phyloP scores from a whole-genome alignment of 2,329 filamentous ascomycete genomes.

The Coniella lustricola region DNA sequence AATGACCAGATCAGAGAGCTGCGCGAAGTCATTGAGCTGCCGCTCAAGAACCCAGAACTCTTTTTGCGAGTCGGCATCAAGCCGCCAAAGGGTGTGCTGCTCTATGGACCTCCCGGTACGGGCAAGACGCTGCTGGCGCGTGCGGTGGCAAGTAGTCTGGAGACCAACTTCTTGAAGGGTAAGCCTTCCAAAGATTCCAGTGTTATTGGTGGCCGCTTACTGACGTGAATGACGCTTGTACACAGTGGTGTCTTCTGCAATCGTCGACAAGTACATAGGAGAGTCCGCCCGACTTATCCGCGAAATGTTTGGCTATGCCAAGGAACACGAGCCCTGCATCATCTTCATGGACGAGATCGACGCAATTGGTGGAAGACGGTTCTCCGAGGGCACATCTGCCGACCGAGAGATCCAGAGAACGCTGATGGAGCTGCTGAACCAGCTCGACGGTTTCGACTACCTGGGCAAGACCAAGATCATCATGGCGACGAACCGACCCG shows the following conservation, averaged over 20 bases:
- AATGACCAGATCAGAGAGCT: slow-evolving; percentile 98
- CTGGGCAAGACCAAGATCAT: slow-evolving; percentile 99
- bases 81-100: slow-evolving; percentile 90
- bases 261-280: slow-evolving; percentile 99
- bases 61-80: slow-evolving; percentile 98
- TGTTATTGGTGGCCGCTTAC: not conserved
- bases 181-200: slow-evolving; percentile 20
- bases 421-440: slow-evolving; percentile 96
- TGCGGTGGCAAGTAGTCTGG: slow-evolving; percentile 90
- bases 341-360: slow-evolving; percentile 99
- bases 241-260: slow-evolving; percentile 94
- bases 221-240: slow-evolving; percentile 11
- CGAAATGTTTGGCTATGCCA: slow-evolving; percentile 99
- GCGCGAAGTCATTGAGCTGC: slow-evolving; percentile 94
- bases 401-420: slow-evolving; percentile 98
- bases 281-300: slow-evolving; percentile 94
- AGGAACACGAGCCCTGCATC: slow-evolving; percentile 98
- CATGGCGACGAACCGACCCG: slow-evolving; percentile 97
- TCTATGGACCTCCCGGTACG: slow-evolving; percentile 94
- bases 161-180: slow-evolving; percentile 99
- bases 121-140: slow-evolving; percentile 92
- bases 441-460: slow-evolving; percentile 98
- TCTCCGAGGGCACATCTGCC: slow-evolving; percentile 94
- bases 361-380: slow-evolving; percentile 91
- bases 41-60: slow-evolving; percentile 96